These are phyloP conservation scores for Panicum miliaceum DNA, from an alignment of 176 grass and related monocot genomes.

Conservation along the genomic window DNA sequence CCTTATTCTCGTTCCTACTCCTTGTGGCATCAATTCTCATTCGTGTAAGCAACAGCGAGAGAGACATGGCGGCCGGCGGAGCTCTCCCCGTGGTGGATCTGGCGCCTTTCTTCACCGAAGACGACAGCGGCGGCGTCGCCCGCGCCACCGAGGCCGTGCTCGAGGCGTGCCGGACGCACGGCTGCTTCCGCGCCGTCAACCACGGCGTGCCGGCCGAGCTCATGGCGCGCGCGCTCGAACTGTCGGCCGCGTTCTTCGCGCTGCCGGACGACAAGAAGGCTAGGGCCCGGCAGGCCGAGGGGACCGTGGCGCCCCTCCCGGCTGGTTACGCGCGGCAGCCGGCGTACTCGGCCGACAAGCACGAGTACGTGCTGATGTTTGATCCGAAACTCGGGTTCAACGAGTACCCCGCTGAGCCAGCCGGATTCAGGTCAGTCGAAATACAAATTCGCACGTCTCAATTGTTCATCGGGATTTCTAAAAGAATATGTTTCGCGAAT, in stretches of 20 bases:
- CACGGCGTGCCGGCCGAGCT: slow-evolving; percentile 36
- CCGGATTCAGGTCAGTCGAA: slow-evolving; percentile 43
- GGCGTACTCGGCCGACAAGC: slow-evolving; percentile 47
- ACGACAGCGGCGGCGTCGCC: not conserved
- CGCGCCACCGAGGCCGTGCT: slow-evolving; percentile 33
- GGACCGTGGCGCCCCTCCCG: slow-evolving; percentile 10
- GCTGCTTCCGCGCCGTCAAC: slow-evolving; percentile 59
- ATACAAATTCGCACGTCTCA: not conserved
- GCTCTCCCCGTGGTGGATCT: slow-evolving; percentile 45
- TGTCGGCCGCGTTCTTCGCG: slow-evolving; percentile 46
- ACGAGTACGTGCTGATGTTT: slow-evolving; percentile 46
- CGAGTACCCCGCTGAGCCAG: slow-evolving; percentile 28
- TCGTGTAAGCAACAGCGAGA: not conserved
- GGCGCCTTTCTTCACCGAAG: slow-evolving; percentile 12
- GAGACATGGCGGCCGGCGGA: not conserved
- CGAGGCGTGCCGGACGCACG: slow-evolving; percentile 36
- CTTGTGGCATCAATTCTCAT: too few relatives aligned
- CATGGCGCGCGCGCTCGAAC: slow-evolving; percentile 37
- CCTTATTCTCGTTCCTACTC: too few relatives aligned
- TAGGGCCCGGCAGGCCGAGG: slow-evolving; percentile 15
- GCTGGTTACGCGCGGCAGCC: slow-evolving; percentile 50
- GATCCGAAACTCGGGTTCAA: slow-evolving; percentile 39
- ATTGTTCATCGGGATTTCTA: not conserved
- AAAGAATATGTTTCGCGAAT: too few relatives aligned
- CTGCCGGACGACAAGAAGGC: slow-evolving; percentile 48